Base-by-base conservation (phyloP, 2,329 filamentous ascomycete species). In the Ophiocordyceps australis region DNA sequence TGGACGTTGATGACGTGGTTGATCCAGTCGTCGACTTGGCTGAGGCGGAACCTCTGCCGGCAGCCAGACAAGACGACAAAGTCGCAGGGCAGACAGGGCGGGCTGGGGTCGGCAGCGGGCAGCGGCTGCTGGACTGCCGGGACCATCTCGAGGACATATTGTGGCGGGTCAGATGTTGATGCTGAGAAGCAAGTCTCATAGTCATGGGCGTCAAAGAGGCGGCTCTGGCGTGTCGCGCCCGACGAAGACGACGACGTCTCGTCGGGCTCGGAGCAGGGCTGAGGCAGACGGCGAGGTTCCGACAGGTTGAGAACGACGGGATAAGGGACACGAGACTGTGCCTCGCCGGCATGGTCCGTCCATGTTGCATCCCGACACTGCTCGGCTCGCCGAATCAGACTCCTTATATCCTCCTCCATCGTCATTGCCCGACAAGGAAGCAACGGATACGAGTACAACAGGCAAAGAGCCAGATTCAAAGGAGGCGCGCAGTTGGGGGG, bases 21-120 rank as follows among this genome's bases (percentile, higher is more conserved):
- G 10, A 62, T 51, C 64, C 64, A 70, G 3, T 11, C 27, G 1
- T 47, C 35, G 14, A 41, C 36, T 0, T 62, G 43, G 8, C 54
- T 38, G 3, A 48, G 33, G 5, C 30, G 19, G 32, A 65, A 68
- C 1, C 17, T 32, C 5, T 29, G 15, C 0, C 31, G 4, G 33
- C 65, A 71, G 4, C 23, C 14, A 2, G 27, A 23, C 14, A 53
- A 44, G 5, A 35, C 38, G 7, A 34, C 30, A 19, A 65, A 59
- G 28, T 67, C 62, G 45, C 60, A 65, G 9, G 50, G 50, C 14
- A 62, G 43, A 15, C 24, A 30, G 5, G 20, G n/a, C 14, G 17
- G 10, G 28, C 17, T 5, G 22, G 17, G 10, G 19, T 31, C 8
- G 21, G 31, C 24, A 3, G 36, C 20, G 10, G 30, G 9, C 8